phyloP scores from a whole-genome alignment of 176 grass and related monocot genomes.

The Oryza meyeriana region DNA sequence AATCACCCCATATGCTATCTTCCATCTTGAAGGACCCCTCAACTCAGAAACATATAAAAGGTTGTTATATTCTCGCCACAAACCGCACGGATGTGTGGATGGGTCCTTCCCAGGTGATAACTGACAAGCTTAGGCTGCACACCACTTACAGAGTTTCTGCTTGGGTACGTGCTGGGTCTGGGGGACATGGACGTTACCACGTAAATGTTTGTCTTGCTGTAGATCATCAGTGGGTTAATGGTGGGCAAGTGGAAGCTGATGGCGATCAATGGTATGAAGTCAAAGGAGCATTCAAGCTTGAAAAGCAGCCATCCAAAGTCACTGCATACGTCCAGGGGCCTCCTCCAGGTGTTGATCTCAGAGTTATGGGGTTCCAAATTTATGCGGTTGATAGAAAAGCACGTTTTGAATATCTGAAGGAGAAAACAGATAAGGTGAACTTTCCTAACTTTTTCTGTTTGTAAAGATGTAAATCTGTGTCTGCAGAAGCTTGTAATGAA shows the following conservation, averaged over 20 bases:
- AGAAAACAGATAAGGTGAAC: conserved; percentile 62
- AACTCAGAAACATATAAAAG: conserved; percentile 43
- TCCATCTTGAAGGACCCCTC: conserved; percentile 33
- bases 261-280: conserved; percentile 72
- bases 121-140: conserved; percentile 72
- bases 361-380: conserved; percentile 63
- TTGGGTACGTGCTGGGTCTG: conserved; percentile 76
- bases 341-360: conserved; percentile 60
- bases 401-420: conserved; percentile 63
- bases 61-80: conserved; percentile 53
- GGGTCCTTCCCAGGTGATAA: conserved; percentile 95
- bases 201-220: conserved; percentile 86
- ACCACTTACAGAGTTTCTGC: conserved; percentile 78
- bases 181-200: conserved; percentile 53
- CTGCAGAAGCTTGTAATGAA: background rate
- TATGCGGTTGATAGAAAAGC: conserved; percentile 58
- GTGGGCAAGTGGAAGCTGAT: conserved; percentile 57
- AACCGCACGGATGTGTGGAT: conserved; percentile 86
- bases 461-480: background rate
- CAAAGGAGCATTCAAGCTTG: conserved; percentile 74
- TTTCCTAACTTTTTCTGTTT: background rate
- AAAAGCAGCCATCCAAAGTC: conserved; percentile 62
- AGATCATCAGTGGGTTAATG: conserved; percentile 71
- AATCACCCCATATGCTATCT: conserved; percentile 55
- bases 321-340: conserved; percentile 68